Conservation (phyloP, 345 rosid genomes). For the Linum tenue region DNA sequence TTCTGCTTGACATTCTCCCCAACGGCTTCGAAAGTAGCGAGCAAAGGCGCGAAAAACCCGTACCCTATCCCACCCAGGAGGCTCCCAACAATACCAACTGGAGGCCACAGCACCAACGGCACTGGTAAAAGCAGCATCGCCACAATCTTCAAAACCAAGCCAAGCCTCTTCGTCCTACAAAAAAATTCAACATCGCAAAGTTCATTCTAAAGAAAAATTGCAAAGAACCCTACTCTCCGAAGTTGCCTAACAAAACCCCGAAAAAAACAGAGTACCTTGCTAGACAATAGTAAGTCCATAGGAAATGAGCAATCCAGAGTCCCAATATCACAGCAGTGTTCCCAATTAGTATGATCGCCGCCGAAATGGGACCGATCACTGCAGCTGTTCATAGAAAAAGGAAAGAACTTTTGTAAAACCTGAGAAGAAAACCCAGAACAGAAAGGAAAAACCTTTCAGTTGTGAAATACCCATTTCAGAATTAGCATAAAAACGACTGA, state of each 20-base stretch:
- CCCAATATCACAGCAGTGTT: conserved; percentile 59
- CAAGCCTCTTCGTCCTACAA: conserved; percentile 60
- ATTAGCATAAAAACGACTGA: not conserved
- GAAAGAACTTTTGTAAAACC: not conserved
- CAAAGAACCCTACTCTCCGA: no score
- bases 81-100: conserved; percentile 54
- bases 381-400: conserved; percentile 28
- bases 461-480: not conserved
- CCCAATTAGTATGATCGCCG: conserved; percentile 39
- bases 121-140: conserved; percentile 44
- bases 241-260: not conserved
- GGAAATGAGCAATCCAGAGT: conserved; percentile 72
- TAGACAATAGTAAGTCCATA: conserved; percentile 69
- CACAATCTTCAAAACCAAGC: conserved; percentile 56
- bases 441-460: not conserved
- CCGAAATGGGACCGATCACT: conserved; percentile 44
- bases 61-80: conserved; percentile 67
- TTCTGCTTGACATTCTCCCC: conserved; percentile 54
- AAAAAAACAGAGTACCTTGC: conserved; percentile 35
- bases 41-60: conserved; percentile 60
- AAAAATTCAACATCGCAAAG: not conserved
- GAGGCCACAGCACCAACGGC: conserved; percentile 66
- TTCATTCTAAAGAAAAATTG: not conserved
- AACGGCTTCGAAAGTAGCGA: conserved; percentile 71
- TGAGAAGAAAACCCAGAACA: not conserved